Evolutionary conservation across 192 early-diverging fungal genomes (phyloP).

Genomic region (Backusella macrospora): DNA sequence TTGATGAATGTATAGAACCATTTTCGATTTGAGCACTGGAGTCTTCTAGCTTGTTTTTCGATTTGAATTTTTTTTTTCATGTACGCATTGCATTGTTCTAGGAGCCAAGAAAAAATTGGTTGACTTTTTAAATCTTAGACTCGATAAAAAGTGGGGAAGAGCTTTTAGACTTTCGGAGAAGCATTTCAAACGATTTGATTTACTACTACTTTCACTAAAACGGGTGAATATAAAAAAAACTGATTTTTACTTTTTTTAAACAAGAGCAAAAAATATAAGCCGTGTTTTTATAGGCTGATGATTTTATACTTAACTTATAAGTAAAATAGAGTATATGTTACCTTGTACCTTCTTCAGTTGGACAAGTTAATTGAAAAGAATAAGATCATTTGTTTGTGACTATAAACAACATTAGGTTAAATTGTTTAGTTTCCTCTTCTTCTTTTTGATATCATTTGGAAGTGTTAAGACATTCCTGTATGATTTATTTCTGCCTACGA

Average conservation of each 20-base stretch:
- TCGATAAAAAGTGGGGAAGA: too few species aligned
- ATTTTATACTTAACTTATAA: background rate
- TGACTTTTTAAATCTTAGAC: too few species aligned
- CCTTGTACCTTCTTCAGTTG: background rate
- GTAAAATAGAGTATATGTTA: background rate
- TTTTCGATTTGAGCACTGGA: too few species aligned
- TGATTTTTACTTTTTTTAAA: conserved; percentile 7
- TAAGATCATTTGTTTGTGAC: background rate
- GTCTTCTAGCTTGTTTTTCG: too few species aligned
- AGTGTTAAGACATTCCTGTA: too few species aligned
- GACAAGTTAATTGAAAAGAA: conserved; percentile 4
- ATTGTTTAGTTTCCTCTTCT: background rate
- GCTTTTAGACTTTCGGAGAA: background rate
- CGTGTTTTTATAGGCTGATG: background rate
- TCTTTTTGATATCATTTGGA: background rate
- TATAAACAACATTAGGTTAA: background rate
- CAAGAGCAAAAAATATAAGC: background rate
- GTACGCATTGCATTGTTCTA: too few species aligned
- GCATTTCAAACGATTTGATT: background rate
- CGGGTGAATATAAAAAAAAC: background rate
- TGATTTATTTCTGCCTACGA: too few species aligned
- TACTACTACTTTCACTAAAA: background rate
- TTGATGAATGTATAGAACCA: too few species aligned
- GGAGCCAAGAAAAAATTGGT: too few species aligned
- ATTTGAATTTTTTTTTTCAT: too few species aligned